Conservation (phyloP, 1,139 yeast genomes). For the Suhomyces maxii region DNA sequence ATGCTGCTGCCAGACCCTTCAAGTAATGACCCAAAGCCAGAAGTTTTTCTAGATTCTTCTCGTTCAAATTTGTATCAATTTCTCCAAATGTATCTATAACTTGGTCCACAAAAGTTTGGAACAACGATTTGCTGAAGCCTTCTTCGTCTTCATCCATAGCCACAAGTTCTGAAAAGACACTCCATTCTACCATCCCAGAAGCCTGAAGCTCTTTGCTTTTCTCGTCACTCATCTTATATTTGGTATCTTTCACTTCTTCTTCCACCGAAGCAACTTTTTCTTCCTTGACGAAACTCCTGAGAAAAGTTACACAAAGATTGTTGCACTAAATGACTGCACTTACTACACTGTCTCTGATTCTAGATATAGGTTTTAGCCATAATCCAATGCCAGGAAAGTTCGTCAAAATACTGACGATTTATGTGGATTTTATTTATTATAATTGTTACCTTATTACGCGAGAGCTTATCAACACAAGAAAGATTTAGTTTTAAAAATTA, state of each 20-base stretch:
- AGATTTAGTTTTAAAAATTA: no score
- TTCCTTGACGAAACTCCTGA: slow-evolving; percentile 11
- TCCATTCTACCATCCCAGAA: slow-evolving; percentile 81
- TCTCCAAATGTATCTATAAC: slow-evolving; percentile 76
- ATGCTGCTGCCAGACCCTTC: slow-evolving; percentile 94
- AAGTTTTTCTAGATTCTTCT: slow-evolving; percentile 55
- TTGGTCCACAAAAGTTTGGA: slow-evolving; percentile 85
- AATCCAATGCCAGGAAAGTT: no score
- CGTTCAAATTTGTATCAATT: slow-evolving; percentile 57
- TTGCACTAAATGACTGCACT: slow-evolving; percentile 1
- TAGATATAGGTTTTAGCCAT: no score
- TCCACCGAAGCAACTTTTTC: slow-evolving; percentile 13
- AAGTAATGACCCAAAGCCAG: slow-evolving; percentile 86
- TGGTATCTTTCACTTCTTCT: slow-evolving; percentile 3
- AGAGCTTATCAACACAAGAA: no score
- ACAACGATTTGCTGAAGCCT: slow-evolving; percentile 75
- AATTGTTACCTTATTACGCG: no score
- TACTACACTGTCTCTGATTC: background rate
- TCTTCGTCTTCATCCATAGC: slow-evolving; percentile 95
- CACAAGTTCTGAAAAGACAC: slow-evolving; percentile 80
- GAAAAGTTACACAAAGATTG: slow-evolving; percentile 8
- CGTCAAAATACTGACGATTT: no score
- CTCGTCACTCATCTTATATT: slow-evolving; percentile 32
- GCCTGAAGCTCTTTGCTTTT: slow-evolving; percentile 40
- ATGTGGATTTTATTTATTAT: no score